Evolutionary conservation across 129 eudicot genomes (phyloP), one percentile per base, ranked within the genome.

Genomic region (Tanacetum coccineum): DNA sequence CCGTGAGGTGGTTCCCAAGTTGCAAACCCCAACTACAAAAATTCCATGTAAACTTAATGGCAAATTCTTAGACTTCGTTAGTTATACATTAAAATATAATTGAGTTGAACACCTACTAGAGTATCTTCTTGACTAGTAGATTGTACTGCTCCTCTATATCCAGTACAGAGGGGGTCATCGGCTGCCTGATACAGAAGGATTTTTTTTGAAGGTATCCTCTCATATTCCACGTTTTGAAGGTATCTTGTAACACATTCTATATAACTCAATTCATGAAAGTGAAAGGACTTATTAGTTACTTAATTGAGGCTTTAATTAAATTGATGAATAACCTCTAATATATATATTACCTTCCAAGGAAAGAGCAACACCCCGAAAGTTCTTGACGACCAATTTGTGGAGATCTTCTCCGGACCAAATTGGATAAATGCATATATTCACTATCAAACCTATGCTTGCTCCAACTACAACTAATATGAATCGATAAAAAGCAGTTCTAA

Each of bases 1-100:
- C 97, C 95, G 64, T 91, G 97, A 40, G 97, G 97, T 12, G 97
- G 97, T 75, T 91, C 97, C 95, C 96, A 91, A 18, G 66, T 70
- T 13, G 97, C 97, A 73, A 87, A 91, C 3, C 78, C 80, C 58
- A 91, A 55, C 96, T 91, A 85, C 60, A 80, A 20, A 56, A 48
- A 13, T 3, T n/a, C 6, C 14, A 48, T 6, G 39, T 32, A 32
- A 32, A 32, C 39, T 32, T 32, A 32, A 32, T 32, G 39, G 8
- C 39, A 32, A 32, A 63, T 4, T 1, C 13, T 17, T 21, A 10
- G 14, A 6, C 13, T 5, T n/a, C 17, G 49, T 26, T 32, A 59
- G 4, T 57, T 19, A 8, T 20, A 20, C 25, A 20, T 22, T 21
- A 21, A 56, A 32, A 56, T 9, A 17, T 21, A 62, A 42, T 3